A percentile compares a stretch with the other conserved stretches of the same genome.
Conservation (phyloP, 208 protist genomes). For the Trypanosoma lewisi region DNA sequence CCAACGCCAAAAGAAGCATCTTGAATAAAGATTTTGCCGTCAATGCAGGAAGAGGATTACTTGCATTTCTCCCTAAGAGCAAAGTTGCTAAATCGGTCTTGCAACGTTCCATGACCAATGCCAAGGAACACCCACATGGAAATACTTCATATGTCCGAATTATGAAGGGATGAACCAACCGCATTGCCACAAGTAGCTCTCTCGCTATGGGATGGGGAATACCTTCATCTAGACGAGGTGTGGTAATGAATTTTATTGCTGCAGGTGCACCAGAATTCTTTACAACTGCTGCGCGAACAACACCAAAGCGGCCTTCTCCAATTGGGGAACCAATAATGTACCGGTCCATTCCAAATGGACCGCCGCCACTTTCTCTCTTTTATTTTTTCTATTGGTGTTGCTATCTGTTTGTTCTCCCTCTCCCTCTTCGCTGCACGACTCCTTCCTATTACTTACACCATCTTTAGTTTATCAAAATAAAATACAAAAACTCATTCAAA, state of each 20-base stretch:
- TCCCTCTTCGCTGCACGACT: too few relatives aligned
- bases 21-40: slow-evolving; percentile 33
- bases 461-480: not conserved
- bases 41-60: slow-evolving; percentile 27
- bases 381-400: too few relatives aligned
- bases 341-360: slow-evolving; percentile 48
- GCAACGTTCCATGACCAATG: slow-evolving; percentile 81
- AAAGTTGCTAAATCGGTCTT: slow-evolving; percentile 47
- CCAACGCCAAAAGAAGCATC: slow-evolving; percentile 68
- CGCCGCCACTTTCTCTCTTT: not conserved
- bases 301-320: slow-evolving; percentile 79
- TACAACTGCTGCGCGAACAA: slow-evolving; percentile 47
- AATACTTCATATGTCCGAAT: slow-evolving; percentile 69
- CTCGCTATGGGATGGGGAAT: slow-evolving; percentile 80
- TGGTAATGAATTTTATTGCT: slow-evolving; percentile 70
- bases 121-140: slow-evolving; percentile 51
- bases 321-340: slow-evolving; percentile 58
- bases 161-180: slow-evolving; percentile 54
- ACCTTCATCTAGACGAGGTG: slow-evolving; percentile 53
- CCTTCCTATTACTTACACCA: too few relatives aligned
- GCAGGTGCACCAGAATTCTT: slow-evolving; percentile 55
- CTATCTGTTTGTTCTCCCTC: too few relatives aligned
- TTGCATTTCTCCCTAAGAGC: slow-evolving; percentile 31
- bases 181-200: slow-evolving; percentile 56
- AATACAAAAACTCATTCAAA: not conserved